Evolutionary conservation across 1,284 basidiomycete genomes (phyloP).

Genomic region (Farysia itapuensis): DNA sequence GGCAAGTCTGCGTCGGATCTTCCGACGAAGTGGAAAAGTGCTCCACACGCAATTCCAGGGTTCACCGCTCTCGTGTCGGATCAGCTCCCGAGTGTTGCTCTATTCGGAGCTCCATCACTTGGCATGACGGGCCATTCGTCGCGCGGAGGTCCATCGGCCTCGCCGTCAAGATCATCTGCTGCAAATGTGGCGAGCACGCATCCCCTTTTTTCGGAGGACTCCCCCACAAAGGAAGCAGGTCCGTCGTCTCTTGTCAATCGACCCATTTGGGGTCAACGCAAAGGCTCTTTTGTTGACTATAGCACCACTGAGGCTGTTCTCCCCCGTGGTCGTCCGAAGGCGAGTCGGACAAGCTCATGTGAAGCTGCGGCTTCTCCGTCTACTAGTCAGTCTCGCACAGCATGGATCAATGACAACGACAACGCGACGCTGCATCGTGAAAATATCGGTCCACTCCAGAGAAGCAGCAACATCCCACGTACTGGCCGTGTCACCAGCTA

Average conservation of each 20-base stretch:
- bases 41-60: too few species aligned
- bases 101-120: too few species aligned
- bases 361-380: slow-evolving; percentile 5
- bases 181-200: slow-evolving; percentile 12
- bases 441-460: not conserved
- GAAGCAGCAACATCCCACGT: slow-evolving; percentile 15
- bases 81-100: too few species aligned
- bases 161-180: not conserved
- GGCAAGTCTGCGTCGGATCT: too few species aligned
- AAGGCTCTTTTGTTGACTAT: slow-evolving; percentile 19
- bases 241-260: slow-evolving; percentile 33
- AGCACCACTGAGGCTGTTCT: slow-evolving; percentile 5
- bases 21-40: too few species aligned
- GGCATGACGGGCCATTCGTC: too few species aligned
- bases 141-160: too few species aligned
- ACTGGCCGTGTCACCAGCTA: slow-evolving; percentile 34
- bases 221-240: slow-evolving; percentile 26
- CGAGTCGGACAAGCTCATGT: slow-evolving; percentile 17
- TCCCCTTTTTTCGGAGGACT: slow-evolving; percentile 31
- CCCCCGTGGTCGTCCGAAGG: slow-evolving; percentile 7
- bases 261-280: slow-evolving; percentile 36
- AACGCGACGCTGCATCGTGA: not conserved
- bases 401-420: not conserved
- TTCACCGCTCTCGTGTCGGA: too few species aligned
- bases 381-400: slow-evolving; percentile 1